These are phyloP conservation scores for Bruguiera sexangula DNA, from an alignment of 345 rosid species.

Conservation along the genomic window DNA sequence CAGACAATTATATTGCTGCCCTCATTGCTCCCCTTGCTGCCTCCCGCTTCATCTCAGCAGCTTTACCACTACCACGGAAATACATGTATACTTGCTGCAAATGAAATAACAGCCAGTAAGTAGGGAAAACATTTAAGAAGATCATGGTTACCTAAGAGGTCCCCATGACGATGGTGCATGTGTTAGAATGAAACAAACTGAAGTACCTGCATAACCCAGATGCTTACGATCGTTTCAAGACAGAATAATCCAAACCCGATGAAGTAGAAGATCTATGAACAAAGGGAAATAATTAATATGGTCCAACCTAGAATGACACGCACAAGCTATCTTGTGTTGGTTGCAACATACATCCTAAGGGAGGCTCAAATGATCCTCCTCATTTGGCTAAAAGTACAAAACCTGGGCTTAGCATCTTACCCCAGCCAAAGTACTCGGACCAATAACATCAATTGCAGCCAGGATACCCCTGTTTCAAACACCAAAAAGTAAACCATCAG, in stretches of 20 bases:
- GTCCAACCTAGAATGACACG: background rate
- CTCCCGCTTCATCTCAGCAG: conserved; percentile 30
- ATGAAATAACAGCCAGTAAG: background rate
- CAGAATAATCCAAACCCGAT: conserved; percentile 33
- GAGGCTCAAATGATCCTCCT: background rate
- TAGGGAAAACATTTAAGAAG: no score
- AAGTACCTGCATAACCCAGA: conserved; percentile 36
- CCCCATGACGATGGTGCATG: background rate
- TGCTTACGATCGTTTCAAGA: conserved; percentile 23
- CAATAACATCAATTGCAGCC: conserved; percentile 27
- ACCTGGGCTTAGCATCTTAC: conserved; percentile 14
- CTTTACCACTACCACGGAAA: conserved; percentile 35
- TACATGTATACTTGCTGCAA: conserved; percentile 38
- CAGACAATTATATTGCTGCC: conserved; percentile 18
- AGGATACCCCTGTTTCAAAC: conserved; percentile 27
- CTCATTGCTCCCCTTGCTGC: conserved; percentile 36
- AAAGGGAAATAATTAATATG: background rate
- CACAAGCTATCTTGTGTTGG: background rate
- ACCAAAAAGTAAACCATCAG: conserved; percentile 11
- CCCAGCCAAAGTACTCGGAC: conserved; percentile 21
- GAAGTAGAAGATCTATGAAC: conserved; percentile 31
- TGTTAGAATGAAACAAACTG: background rate
- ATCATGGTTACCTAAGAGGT: no score
- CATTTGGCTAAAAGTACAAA: background rate
- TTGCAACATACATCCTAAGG: background rate